phyloP scores from a whole-genome alignment of 2,329 filamentous ascomycete species.

The Parafenestella ontariensis region DNA sequence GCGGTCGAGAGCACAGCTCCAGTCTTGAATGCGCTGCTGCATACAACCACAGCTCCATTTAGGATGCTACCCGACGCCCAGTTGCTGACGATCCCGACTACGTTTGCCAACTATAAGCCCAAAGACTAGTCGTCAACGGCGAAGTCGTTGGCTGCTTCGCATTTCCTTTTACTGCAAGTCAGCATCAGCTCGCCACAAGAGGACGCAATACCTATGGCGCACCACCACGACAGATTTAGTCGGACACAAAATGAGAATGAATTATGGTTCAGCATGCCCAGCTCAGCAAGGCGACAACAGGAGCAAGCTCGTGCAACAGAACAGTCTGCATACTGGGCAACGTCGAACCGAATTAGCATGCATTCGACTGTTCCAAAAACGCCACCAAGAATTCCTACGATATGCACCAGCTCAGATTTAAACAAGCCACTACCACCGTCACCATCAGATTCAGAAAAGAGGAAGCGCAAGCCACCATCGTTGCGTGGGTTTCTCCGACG shows the following conservation, averaged over 20 bases:
- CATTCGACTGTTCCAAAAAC: slow-evolving; percentile 19
- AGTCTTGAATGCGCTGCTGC: slow-evolving; percentile 32
- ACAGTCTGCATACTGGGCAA: slow-evolving; percentile 40
- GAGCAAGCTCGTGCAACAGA: slow-evolving; percentile 16
- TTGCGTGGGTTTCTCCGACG: slow-evolving; percentile 38
- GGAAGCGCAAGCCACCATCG: slow-evolving; percentile 28
- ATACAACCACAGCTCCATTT: slow-evolving; percentile 29
- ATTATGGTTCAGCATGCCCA: slow-evolving; percentile 42
- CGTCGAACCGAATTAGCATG: slow-evolving; percentile 29
- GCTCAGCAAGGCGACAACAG: slow-evolving; percentile 18
- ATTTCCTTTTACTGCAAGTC: slow-evolving; percentile 25
- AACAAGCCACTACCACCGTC: slow-evolving; percentile 43
- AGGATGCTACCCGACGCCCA: slow-evolving; percentile 41
- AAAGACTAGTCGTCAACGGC: slow-evolving; percentile 29
- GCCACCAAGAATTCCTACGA: slow-evolving; percentile 16
- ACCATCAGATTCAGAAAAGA: slow-evolving; percentile 31
- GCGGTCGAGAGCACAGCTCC: slow-evolving; percentile 22
- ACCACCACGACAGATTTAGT: slow-evolving; percentile 21
- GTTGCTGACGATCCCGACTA: slow-evolving; percentile 37
- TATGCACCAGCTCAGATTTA: slow-evolving; percentile 30
- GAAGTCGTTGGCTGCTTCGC: slow-evolving; percentile 24
- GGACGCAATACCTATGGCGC: slow-evolving; percentile 30
- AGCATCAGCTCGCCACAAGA: slow-evolving; percentile 13
- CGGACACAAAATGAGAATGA: slow-evolving; percentile 29
- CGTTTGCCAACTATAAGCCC: slow-evolving; percentile 30